Conservation (phyloP, 805 yeast genomes). For the Candida anglica region DNA sequence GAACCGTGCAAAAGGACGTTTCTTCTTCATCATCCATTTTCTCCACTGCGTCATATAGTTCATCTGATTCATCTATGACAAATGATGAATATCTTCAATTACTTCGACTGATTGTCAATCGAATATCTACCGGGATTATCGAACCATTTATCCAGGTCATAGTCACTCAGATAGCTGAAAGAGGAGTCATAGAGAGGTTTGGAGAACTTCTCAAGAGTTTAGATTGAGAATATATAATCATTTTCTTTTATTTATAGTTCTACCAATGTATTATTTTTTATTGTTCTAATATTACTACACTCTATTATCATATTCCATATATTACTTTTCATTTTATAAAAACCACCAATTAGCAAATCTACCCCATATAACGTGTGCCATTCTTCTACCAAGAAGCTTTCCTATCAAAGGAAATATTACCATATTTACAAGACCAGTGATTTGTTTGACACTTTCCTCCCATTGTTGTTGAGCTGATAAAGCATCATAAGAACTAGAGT, state of each 20-base stretch:
- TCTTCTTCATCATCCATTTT: conserved; percentile 25
- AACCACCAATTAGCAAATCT: conserved; percentile 34
- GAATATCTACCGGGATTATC: conserved; percentile 31
- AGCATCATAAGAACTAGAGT: conserved; percentile 13
- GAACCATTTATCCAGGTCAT: conserved; percentile 33
- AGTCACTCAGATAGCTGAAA: conserved; percentile 27
- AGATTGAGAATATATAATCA: conserved; percentile 4
- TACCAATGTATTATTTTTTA: too few species aligned
- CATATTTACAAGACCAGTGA: conserved; percentile 53
- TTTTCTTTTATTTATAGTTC: too few species aligned
- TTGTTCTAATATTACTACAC: too few species aligned
- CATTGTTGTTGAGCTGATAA: conserved; percentile 64
- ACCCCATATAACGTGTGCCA: conserved; percentile 42
- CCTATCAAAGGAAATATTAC: conserved; percentile 66
- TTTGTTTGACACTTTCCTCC: conserved; percentile 64
- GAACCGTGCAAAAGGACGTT: background rate
- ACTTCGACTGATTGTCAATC: conserved; percentile 20
- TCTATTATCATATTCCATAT: too few species aligned
- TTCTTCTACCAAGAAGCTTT: conserved; percentile 60
- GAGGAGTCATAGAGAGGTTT: conserved; percentile 25
- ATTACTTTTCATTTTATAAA: too few species aligned
- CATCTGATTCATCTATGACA: conserved; percentile 17
- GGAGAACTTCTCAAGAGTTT: conserved; percentile 20
- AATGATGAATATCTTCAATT: conserved; percentile 29
- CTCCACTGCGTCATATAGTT: conserved; percentile 23